Evolutionary conservation across 805 yeast genomes (phyloP).

Genomic region (Lipomyces mesembrius): DNA sequence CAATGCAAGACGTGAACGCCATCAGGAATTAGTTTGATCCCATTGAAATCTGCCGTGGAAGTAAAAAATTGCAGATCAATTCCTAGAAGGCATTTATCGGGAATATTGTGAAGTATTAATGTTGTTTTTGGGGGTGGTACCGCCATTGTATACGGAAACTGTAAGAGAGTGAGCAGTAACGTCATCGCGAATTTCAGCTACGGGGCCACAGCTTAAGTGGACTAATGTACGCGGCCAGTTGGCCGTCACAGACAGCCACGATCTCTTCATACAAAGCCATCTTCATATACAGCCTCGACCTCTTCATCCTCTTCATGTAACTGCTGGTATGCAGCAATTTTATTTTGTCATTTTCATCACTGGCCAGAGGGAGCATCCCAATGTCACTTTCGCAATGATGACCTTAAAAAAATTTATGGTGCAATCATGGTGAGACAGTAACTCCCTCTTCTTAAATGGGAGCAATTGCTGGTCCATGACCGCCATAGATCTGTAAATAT

Average conservation of each 20-base stretch:
- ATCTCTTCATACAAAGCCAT: too few species aligned
- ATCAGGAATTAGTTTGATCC: constrained; percentile 56
- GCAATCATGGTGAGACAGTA: background rate
- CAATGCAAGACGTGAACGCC: constrained; percentile 64
- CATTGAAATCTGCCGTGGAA: constrained; percentile 50
- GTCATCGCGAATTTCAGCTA: background rate
- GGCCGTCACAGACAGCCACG: too few species aligned
- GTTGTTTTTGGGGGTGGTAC: constrained; percentile 43
- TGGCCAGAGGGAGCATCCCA: too few species aligned
- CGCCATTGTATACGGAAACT: background rate
- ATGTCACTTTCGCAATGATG: too few species aligned
- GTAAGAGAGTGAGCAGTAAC: too few species aligned
- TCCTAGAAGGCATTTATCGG: constrained; percentile 51
- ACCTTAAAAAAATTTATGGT: background rate
- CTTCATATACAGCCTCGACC: too few species aligned
- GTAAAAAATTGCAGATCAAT: constrained; percentile 57
- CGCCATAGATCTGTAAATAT: background rate
- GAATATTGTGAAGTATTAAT: constrained; percentile 45
- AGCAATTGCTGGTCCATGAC: background rate
- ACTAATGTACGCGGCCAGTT: too few species aligned
- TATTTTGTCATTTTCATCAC: too few species aligned
- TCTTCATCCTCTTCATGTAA: too few species aligned
- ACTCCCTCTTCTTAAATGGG: background rate
- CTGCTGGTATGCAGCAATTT: too few species aligned
- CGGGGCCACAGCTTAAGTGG: too few species aligned